Evolutionary conservation across 1,284 basidiomycete genomes (phyloP).

Genomic region (Vanrija sp.): DNA sequence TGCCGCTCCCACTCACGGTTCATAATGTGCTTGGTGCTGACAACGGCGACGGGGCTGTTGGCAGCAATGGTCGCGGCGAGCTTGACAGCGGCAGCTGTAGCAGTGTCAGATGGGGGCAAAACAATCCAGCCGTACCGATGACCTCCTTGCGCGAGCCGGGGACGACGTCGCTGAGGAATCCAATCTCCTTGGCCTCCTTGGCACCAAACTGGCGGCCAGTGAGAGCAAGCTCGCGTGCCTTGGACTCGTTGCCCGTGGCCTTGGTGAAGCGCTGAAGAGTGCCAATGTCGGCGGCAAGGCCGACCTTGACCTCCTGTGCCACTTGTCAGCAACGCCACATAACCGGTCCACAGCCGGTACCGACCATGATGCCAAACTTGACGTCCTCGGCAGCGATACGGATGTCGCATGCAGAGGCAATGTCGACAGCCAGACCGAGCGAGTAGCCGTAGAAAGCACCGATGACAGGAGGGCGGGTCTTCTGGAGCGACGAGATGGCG

Average conservation of each 20-base stretch:
- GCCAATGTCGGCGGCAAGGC: slow-evolving; percentile 85
- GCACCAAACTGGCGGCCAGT: slow-evolving; percentile 71
- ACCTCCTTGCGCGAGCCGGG: slow-evolving; percentile 60
- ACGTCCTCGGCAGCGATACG: slow-evolving; percentile 65
- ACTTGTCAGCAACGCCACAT: not conserved
- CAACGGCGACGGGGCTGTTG: slow-evolving; percentile 78
- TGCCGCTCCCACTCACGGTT: slow-evolving; percentile 37
- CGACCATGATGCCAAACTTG: slow-evolving; percentile 72
- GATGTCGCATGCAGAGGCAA: slow-evolving; percentile 76
- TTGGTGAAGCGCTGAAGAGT: slow-evolving; percentile 82
- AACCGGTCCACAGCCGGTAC: slow-evolving; percentile 7
- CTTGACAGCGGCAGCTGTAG: slow-evolving; percentile 58
- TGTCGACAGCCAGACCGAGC: slow-evolving; percentile 68
- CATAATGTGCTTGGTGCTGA: slow-evolving; percentile 73
- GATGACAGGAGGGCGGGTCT: slow-evolving; percentile 79
- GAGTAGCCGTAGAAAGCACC: slow-evolving; percentile 73
- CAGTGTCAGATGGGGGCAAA: not conserved
- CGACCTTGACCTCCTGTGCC: slow-evolving; percentile 78
- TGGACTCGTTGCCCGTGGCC: slow-evolving; percentile 71
- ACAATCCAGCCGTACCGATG: slow-evolving; percentile 28
- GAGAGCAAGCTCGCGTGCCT: slow-evolving; percentile 74
- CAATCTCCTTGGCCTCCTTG: slow-evolving; percentile 66
- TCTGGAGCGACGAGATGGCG: slow-evolving; percentile 66
- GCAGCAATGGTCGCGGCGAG: slow-evolving; percentile 64
- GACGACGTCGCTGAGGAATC: slow-evolving; percentile 73